Evolutionary conservation across 176 grass and related monocot species (phyloP).

Genomic region (Juncus inflexus): DNA sequence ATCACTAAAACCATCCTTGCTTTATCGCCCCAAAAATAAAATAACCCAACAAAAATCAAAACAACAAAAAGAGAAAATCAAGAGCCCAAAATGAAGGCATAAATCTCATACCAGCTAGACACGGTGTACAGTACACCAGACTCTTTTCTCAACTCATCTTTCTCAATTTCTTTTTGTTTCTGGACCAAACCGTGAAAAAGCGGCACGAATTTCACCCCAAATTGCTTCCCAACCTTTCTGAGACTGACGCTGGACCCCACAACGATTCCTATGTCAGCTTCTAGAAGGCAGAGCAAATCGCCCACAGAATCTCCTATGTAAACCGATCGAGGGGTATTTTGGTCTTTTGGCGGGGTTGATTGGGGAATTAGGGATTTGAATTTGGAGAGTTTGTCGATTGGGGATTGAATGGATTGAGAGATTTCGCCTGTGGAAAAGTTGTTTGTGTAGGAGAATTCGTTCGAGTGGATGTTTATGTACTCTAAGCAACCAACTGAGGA

Average conservation of each 20-base stretch:
- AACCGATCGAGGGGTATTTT: constrained; percentile 37
- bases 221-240: constrained; percentile 74
- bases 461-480: constrained; percentile 76
- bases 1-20: constrained; percentile 29
- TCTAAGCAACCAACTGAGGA: constrained; percentile 74
- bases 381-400: constrained; percentile 61
- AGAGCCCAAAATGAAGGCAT: constrained; percentile 76
- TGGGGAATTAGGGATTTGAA: constrained; percentile 58
- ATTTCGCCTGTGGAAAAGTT: constrained; percentile 87
- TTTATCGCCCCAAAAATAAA: constrained; percentile 24
- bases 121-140: constrained; percentile 84
- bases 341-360: background rate
- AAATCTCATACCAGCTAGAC: constrained; percentile 87
- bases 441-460: constrained; percentile 79
- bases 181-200: constrained; percentile 58
- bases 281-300: constrained; percentile 89
- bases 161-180: constrained; percentile 54
- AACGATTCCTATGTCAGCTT: constrained; percentile 91
- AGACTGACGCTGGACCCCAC: constrained; percentile 80
- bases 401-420: constrained; percentile 73
- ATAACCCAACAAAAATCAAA: constrained; percentile 30
- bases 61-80: constrained; percentile 46
- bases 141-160: constrained; percentile 43
- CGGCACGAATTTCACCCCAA: constrained; percentile 75
- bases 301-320: constrained; percentile 91